Evolutionary conservation across 345 rosid genomes (phyloP).

Genomic region (Acer negundo): DNA sequence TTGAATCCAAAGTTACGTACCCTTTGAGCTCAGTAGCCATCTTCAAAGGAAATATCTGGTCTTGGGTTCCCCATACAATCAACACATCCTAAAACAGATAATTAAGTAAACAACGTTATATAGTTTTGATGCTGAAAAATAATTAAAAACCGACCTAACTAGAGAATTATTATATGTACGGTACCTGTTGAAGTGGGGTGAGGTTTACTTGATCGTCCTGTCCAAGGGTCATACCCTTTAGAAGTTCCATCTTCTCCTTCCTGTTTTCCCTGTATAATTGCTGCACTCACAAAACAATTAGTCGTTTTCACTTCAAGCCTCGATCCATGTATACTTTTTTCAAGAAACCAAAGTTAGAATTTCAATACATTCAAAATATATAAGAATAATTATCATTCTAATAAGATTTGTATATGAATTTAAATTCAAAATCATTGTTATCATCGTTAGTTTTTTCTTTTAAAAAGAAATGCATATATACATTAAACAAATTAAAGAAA

Average conservation of each 20-base stretch:
- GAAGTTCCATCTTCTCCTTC: constrained; percentile 67
- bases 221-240: constrained; percentile 60
- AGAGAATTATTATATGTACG: background rate
- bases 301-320: background rate
- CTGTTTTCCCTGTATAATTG: constrained; percentile 63
- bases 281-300: constrained; percentile 34
- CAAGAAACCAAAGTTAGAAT: too few relatives aligned
- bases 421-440: too few relatives aligned
- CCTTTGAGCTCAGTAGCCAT: constrained; percentile 76
- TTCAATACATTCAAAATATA: too few relatives aligned
- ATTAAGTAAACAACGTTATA: too few relatives aligned
- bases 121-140: too few relatives aligned
- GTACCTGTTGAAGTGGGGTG: constrained; percentile 68
- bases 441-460: too few relatives aligned
- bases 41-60: constrained; percentile 74
- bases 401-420: too few relatives aligned
- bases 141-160: too few relatives aligned
- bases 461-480: too few relatives aligned
- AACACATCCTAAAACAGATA: constrained; percentile 52
- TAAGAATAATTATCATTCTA: too few relatives aligned
- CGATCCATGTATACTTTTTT: too few relatives aligned
- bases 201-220: constrained; percentile 42
- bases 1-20: constrained; percentile 33
- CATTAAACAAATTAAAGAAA: too few relatives aligned
- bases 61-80: constrained; percentile 82